A percentile compares a stretch with the other conserved stretches of the same genome.
phyloP scores from a whole-genome alignment of 2,329 filamentous ascomycete genomes.

The Sclerotinia borealis region DNA sequence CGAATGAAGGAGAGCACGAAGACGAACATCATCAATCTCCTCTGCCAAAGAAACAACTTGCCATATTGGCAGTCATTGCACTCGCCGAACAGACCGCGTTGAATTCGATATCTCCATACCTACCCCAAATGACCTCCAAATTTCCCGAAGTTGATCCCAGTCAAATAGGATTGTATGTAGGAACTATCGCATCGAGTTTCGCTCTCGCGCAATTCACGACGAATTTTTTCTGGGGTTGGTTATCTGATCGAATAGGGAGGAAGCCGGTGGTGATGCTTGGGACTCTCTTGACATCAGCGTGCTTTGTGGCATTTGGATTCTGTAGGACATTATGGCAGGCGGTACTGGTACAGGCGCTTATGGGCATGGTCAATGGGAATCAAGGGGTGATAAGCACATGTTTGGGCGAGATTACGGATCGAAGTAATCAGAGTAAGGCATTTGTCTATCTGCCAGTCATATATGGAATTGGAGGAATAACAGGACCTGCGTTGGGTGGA shows the following conservation, averaged over 20 bases:
- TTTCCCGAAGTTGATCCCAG: constrained; percentile 72
- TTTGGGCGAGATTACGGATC: constrained; percentile 88
- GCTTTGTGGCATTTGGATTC: constrained; percentile 83
- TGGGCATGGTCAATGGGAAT: constrained; percentile 94
- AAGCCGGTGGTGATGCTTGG: constrained; percentile 80
- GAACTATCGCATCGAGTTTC: constrained; percentile 83
- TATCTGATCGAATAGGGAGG: constrained; percentile 71
- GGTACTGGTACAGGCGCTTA: constrained; percentile 75
- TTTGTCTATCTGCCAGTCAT: constrained; percentile 94
- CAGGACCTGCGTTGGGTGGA: constrained; percentile 86
- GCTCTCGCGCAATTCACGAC: constrained; percentile 88
- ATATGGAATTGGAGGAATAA: constrained; percentile 92
- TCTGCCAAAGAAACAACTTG: constrained; percentile 75
- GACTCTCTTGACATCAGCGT: constrained; percentile 73
- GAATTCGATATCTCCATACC: constrained; percentile 92
- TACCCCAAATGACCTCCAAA: constrained; percentile 82
- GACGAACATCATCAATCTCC: constrained; percentile 46
- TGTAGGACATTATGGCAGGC: constrained; percentile 79
- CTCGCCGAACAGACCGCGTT: constrained; percentile 92
- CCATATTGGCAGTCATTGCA: constrained; percentile 79
- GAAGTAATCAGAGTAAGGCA: constrained; percentile 86
- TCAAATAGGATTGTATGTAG: constrained; percentile 80
- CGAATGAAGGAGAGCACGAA: constrained; percentile 34
- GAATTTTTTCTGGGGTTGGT: constrained; percentile 85
- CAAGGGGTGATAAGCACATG: constrained; percentile 91